Conservation (phyloP, 1,139 yeast species). For the Taiozyma sp. region DNA sequence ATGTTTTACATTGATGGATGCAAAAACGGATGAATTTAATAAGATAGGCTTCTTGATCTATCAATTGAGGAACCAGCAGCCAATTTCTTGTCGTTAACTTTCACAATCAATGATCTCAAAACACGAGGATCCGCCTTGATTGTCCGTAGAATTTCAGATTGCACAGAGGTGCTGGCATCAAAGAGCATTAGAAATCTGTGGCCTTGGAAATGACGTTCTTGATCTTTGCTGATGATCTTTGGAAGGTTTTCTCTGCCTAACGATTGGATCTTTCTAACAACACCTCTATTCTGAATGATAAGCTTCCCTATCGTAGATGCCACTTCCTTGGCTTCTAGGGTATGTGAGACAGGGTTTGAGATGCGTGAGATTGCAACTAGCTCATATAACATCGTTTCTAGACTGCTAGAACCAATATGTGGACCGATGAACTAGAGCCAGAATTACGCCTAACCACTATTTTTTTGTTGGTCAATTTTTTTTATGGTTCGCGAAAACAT, state of each 20-base stretch:
- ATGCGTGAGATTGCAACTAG: constrained; percentile 86
- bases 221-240: constrained; percentile 75
- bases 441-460: no score
- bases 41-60: constrained; percentile 24
- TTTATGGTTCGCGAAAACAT: neutral
- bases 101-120: constrained; percentile 70
- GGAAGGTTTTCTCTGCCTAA: constrained; percentile 80
- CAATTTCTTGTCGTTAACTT: constrained; percentile 55
- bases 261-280: constrained; percentile 75
- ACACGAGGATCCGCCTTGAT: constrained; percentile 87
- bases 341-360: constrained; percentile 47
- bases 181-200: constrained; percentile 82
- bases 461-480: neutral
- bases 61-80: constrained; percentile 52
- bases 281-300: constrained; percentile 86
- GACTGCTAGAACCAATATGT: no score
- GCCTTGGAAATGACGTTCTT: constrained; percentile 88
- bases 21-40: neutral
- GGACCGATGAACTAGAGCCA: no score
- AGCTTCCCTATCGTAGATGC: constrained; percentile 81
- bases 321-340: constrained; percentile 63
- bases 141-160: constrained; percentile 77
- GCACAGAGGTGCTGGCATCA: constrained; percentile 83
- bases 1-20: neutral
- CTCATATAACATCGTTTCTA: constrained; percentile 71